Evolutionary conservation across 2,329 filamentous ascomycete genomes (phyloP).

Genomic region (Parafenestella ontariensis): DNA sequence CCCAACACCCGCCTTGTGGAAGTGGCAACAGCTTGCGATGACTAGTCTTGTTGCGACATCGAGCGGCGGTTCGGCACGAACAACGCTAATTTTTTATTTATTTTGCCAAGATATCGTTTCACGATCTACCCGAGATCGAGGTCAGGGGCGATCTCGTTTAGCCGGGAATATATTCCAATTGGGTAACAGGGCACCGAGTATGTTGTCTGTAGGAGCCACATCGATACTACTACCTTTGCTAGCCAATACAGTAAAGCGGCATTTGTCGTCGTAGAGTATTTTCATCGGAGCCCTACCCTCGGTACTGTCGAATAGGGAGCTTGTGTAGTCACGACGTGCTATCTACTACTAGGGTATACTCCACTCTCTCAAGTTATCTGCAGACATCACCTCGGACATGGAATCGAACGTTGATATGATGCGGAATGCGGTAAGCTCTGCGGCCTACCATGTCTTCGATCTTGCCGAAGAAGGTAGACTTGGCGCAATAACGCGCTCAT

Average conservation of each 20-base stretch:
- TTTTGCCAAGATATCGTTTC: constrained; percentile 11
- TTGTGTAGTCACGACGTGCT: too few species aligned
- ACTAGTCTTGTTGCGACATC: background rate
- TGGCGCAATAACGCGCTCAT: background rate
- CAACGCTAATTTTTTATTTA: constrained; percentile 2
- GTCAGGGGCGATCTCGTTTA: constrained; percentile 9
- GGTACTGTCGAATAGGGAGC: background rate
- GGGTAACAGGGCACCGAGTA: background rate
- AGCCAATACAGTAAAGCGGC: background rate
- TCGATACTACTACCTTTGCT: background rate
- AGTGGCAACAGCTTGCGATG: background rate
- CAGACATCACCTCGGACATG: background rate
- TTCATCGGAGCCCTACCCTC: background rate
- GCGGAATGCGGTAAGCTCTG: too few species aligned
- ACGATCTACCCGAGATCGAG: constrained; percentile 7
- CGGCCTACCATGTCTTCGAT: background rate
- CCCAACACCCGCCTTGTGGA: background rate
- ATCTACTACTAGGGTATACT: too few species aligned
- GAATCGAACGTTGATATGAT: too few species aligned
- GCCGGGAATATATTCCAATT: constrained; percentile 6
- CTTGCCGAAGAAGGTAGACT: background rate
- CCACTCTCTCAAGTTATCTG: too few species aligned
- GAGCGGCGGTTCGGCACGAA: constrained; percentile 9
- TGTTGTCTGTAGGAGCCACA: background rate
- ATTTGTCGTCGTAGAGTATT: background rate